Conservation (phyloP, 441 rosid genomes). For the Erodium chrysanthum region DNA sequence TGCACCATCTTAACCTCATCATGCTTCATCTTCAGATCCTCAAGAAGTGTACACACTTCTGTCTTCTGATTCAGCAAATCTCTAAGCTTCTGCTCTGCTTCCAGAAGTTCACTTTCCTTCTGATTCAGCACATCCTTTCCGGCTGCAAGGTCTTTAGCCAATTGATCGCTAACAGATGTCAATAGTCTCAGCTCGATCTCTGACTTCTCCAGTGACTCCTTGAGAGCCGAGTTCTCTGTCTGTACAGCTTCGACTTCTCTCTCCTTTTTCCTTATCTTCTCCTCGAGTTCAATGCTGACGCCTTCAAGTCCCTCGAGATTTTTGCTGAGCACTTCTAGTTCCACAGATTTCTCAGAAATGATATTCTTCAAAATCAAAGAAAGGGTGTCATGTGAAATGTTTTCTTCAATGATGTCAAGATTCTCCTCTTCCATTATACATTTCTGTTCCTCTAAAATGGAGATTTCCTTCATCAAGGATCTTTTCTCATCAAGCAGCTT, state of each 20-base stretch:
- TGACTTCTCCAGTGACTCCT: constrained; percentile 28
- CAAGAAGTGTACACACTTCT: constrained; percentile 35
- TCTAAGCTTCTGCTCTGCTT: constrained; percentile 34
- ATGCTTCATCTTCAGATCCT: constrained; percentile 22
- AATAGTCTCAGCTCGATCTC: constrained; percentile 32
- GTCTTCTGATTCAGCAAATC: constrained; percentile 34
- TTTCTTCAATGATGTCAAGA: constrained; percentile 35
- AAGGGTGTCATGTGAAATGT: constrained; percentile 40
- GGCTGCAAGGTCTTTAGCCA: too few relatives aligned
- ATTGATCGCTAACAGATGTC: constrained; percentile 31
- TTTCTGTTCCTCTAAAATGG: constrained; percentile 42
- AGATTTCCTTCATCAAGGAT: constrained; percentile 35
- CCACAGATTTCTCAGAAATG: constrained; percentile 36
- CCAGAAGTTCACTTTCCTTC: constrained; percentile 40
- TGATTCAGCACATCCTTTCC: too few relatives aligned
- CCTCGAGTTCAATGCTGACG: constrained; percentile 43
- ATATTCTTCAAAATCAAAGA: constrained; percentile 43
- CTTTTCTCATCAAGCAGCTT: too few relatives aligned
- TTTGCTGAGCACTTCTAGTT: constrained; percentile 34
- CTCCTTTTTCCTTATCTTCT: constrained; percentile 39
- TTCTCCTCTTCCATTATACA: constrained; percentile 50
- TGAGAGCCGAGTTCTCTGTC: constrained; percentile 28
- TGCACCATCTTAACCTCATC: constrained; percentile 22
- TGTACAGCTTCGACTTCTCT: constrained; percentile 31
- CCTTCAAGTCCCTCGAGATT: constrained; percentile 34